Evolutionary conservation across 2,329 filamentous ascomycete species (phyloP).

Genomic region (Zasmidium cellare): DNA sequence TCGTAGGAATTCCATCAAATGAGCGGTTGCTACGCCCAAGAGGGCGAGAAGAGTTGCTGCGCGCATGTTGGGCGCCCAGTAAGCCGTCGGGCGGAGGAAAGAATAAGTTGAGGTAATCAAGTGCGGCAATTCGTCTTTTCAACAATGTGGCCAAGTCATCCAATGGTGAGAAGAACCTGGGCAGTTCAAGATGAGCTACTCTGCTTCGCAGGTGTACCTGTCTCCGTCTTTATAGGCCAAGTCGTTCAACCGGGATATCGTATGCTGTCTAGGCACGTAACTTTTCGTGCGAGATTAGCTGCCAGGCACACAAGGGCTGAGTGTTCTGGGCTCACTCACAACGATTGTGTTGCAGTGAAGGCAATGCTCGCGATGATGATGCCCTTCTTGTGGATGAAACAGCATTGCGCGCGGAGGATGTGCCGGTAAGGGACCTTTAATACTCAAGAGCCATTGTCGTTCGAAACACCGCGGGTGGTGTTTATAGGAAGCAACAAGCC

Average conservation of each 20-base stretch:
- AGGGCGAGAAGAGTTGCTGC: slow-evolving; percentile 7
- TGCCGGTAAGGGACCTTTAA: background rate
- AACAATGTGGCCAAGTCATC: background rate
- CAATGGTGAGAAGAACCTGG: background rate
- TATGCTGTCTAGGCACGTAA: background rate
- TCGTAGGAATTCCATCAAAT: slow-evolving; percentile 21
- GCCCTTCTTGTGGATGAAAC: background rate
- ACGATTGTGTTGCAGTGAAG: background rate
- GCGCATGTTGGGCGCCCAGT: background rate
- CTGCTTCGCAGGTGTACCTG: background rate
- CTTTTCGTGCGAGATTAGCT: background rate
- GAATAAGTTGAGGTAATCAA: background rate
- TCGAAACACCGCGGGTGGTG: background rate
- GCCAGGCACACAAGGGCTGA: background rate
- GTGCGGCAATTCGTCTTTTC: background rate
- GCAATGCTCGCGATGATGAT: background rate
- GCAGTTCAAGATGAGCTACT: background rate
- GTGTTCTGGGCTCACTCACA: background rate
- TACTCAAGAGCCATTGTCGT: background rate
- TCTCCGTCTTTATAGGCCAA: background rate
- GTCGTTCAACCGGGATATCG: background rate
- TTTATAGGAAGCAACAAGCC: background rate
- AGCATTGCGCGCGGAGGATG: background rate
- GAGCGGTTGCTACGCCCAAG: slow-evolving; percentile 13
- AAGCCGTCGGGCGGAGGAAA: background rate